These are phyloP conservation scores for Microbotryomycetes sp. DNA, from an alignment of 1,284 basidiomycete species.

Conservation along the genomic window DNA sequence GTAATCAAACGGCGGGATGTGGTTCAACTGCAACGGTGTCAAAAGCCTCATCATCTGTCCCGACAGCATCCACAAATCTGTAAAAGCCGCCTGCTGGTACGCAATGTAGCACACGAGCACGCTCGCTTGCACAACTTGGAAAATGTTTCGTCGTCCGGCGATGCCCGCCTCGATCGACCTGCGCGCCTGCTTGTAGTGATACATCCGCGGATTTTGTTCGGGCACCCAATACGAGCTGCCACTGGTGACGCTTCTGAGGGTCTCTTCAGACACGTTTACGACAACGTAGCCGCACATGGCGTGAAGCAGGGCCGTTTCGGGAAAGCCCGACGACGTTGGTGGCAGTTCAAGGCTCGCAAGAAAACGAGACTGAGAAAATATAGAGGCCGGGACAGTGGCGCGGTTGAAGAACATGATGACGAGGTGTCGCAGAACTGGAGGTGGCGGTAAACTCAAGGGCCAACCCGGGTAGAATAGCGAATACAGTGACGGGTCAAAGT, in stretches of 20 bases:
- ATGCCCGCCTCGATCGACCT: slow-evolving; percentile 1
- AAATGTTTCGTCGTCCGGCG: not conserved
- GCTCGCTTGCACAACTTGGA: slow-evolving; percentile 22
- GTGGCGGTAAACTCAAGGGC: slow-evolving; percentile 16
- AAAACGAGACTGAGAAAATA: slow-evolving; percentile 17
- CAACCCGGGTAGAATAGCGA: slow-evolving; percentile 21
- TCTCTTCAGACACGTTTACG: slow-evolving; percentile 10
- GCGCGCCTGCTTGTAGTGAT: slow-evolving; percentile 20
- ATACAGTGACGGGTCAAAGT: slow-evolving; percentile 11
- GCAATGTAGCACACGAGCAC: slow-evolving; percentile 20
- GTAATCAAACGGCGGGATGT: slow-evolving; percentile 16
- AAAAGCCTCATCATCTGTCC: slow-evolving; percentile 19
- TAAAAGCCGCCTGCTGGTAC: slow-evolving; percentile 12
- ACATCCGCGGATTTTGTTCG: slow-evolving; percentile 10
- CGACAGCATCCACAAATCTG: slow-evolving; percentile 25
- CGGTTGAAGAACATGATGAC: slow-evolving; percentile 24
- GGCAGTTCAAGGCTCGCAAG: slow-evolving; percentile 6
- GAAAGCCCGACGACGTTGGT: slow-evolving; percentile 14
- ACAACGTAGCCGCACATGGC: slow-evolving; percentile 24
- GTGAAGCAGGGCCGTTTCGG: slow-evolving; percentile 25
- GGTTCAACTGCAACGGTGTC: slow-evolving; percentile 26
- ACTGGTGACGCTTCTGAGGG: not conserved
- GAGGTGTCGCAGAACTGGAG: slow-evolving; percentile 14
- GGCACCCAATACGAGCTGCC: slow-evolving; percentile 20
- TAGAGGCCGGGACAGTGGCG: slow-evolving; percentile 18